Percentiles rank a stretch among this genome's conserved stretches.
Evolutionary conservation across 495 filamentous ascomycete genomes (phyloP).

Genomic region (Hypoxylon intermedium): DNA sequence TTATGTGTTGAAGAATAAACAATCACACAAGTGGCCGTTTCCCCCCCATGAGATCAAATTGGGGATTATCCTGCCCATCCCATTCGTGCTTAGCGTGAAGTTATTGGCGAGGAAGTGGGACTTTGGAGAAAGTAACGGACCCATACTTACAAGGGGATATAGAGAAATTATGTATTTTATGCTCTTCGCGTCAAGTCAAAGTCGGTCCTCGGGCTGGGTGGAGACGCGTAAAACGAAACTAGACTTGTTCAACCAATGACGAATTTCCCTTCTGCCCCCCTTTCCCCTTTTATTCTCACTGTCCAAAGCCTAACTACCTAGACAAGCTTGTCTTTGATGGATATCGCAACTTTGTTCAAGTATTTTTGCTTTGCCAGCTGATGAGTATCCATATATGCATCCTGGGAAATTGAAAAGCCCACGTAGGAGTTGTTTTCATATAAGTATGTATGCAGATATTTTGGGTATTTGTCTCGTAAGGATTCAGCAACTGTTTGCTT

Average conservation of each 20-base stretch:
- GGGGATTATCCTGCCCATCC: slow-evolving; percentile 23
- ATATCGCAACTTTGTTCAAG: neutral
- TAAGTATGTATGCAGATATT: too few species aligned
- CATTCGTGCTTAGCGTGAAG: slow-evolving; percentile 20
- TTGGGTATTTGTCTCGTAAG: too few species aligned
- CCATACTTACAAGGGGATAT: slow-evolving; percentile 17
- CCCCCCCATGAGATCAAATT: slow-evolving; percentile 23
- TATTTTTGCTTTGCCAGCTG: neutral
- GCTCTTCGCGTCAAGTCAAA: slow-evolving; percentile 29
- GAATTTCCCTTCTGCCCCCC: neutral
- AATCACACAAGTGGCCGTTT: slow-evolving; percentile 25
- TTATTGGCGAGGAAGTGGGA: slow-evolving; percentile 25
- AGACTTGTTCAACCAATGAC: neutral
- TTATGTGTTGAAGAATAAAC: slow-evolving; percentile 31
- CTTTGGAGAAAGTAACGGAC: slow-evolving; percentile 16
- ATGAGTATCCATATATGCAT: too few species aligned
- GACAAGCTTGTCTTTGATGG: neutral
- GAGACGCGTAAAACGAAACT: slow-evolving; percentile 31
- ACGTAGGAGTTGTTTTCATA: too few species aligned
- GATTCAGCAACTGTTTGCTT: neutral
- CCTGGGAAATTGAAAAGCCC: too few species aligned
- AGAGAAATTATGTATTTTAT: slow-evolving; percentile 14
- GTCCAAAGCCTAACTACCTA: too few species aligned
- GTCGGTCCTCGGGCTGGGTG: slow-evolving; percentile 29
- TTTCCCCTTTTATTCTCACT: slow-evolving; percentile 16